Evolutionary conservation across 192 early-diverging fungal species (phyloP), one percentile per base, ranked within the genome.

Genomic region (Chytriomyces sp.): DNA sequence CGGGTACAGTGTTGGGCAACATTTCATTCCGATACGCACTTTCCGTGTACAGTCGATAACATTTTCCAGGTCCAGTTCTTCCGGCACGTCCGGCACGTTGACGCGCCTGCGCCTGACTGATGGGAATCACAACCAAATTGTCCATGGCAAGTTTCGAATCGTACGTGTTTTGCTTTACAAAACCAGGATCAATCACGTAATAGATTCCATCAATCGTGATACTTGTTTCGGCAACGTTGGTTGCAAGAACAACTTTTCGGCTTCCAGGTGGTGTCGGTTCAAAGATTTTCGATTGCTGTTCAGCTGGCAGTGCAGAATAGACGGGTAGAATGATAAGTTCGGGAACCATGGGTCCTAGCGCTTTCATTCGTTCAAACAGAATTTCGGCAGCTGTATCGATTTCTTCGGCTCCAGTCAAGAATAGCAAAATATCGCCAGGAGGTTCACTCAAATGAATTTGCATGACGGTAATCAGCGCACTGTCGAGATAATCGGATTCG

Each of bases 181-280:
- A 98, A 0, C 98, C 98, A 7, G 98, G 96, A 79, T 99, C 98
- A 63, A 99, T 96, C 28, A 99, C 98, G 86, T 92, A 99, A 16
- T 93, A 87, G 47, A 99, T 92, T 49, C 98, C 97, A 77, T 99
- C 95, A 75, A 85, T 85, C 0, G 98, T 99, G 76, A 99, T 96
- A 2, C 93, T 94, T 0, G 98, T 99, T 80, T 99, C 98, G 6
- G 98, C 98, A 89, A 99, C 97, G 82, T 99, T 99, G 64, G 98
- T 99, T 2, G 98, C 96, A 50, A 99, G 78, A 24, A 99, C 95
- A n/a, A 96, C 92, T 79, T 99, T 99, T 47, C 98, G 90, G 0
- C 91, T 89, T 1, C 94, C 94, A 35, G 94, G 94, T 7, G 98
- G 98, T 0, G 98, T 94, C 1, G 96, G 94, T 57, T 98, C 97